Conservation (phyloP, 1,284 basidiomycete species). For the Peniophora sp. region DNA sequence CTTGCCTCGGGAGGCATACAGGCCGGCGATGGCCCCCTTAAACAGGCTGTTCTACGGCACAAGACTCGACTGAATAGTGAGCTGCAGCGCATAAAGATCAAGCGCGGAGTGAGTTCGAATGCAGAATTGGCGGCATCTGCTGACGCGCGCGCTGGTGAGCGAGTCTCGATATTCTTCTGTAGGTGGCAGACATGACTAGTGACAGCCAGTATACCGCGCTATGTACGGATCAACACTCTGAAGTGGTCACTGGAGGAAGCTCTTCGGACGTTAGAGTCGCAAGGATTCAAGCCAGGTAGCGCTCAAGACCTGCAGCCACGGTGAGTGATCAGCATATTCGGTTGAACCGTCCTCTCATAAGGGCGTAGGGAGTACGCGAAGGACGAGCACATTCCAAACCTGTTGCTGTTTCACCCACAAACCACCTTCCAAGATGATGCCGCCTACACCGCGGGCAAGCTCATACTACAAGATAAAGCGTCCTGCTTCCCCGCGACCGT, state of each 20-base stretch:
- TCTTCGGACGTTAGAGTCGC: constrained; percentile 39
- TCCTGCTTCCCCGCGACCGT: constrained; percentile 93
- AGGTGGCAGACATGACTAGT: neutral
- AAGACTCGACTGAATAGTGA: constrained; percentile 85
- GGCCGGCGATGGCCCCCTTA: constrained; percentile 81
- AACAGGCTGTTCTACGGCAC: constrained; percentile 76
- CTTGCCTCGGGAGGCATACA: constrained; percentile 71
- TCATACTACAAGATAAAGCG: constrained; percentile 97
- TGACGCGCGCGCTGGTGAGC: constrained; percentile 54
- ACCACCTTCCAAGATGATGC: constrained; percentile 53
- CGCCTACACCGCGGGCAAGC: constrained; percentile 64
- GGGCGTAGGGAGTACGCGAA: constrained; percentile 44
- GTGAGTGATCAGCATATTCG: constrained; percentile 27
- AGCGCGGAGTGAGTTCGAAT: constrained; percentile 58
- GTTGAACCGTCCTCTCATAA: neutral
- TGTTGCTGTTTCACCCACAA: constrained; percentile 71
- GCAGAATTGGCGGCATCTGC: constrained; percentile 56
- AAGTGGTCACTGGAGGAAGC: constrained; percentile 60
- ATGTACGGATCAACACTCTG: constrained; percentile 78
- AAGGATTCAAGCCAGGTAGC: constrained; percentile 45
- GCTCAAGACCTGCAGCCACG: constrained; percentile 34
- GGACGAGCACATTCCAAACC: constrained; percentile 75
- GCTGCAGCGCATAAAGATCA: constrained; percentile 79
- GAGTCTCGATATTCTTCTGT: neutral
- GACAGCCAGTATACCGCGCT: constrained; percentile 68